Evolutionary conservation across 345 rosid species (phyloP), one percentile per base, ranked within the genome.

Genomic region (Populus ilicifolia): DNA sequence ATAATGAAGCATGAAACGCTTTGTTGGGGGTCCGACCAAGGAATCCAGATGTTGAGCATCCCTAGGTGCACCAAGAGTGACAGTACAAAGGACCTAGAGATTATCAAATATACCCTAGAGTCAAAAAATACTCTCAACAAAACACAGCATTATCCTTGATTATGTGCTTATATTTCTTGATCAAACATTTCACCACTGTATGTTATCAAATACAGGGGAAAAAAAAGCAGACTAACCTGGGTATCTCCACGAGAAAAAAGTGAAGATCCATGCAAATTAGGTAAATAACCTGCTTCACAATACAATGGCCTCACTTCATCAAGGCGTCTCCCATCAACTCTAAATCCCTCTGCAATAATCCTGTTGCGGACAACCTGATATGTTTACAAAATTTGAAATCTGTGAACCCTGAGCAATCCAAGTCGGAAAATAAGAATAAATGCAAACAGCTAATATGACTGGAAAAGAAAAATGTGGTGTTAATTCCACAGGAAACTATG

Each of bases 1-100:
- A 74, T 96, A 96, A 87, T 96, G 99, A 86, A 96, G 98, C 97
- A 96, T 92, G 89, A 93, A 93, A 64, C 97, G 96, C 87, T 96
- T 96, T 78, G 84, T 92, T 20, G 97, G 87, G 5, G 98, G 94
- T 27, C 99, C 99, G 84, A 91, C 98, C 72, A 91, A 75, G 78
- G 98, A 90, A 25, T 89, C 91, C 80, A 95, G 80, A 71, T 88
- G 90, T 80, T 96, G 99, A 79, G 98, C 98, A 74, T 96, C 98
- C 59, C 85, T 88, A 36, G 94, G 98, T 44, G 98, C 93, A 73
- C 99, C 99, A 82, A 96, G 92, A 33, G 99, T 92, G 82, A 93
- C 94, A 41, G 93, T 83, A 75, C 98, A 93, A 44, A 96, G 98
- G 81, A 92, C 99, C 99, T 96, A 86, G 46, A 82, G 65, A 68